Base-by-base conservation (phyloP, 2,329 filamentous ascomycete genomes). In the Scedosporium minutisporum region DNA sequence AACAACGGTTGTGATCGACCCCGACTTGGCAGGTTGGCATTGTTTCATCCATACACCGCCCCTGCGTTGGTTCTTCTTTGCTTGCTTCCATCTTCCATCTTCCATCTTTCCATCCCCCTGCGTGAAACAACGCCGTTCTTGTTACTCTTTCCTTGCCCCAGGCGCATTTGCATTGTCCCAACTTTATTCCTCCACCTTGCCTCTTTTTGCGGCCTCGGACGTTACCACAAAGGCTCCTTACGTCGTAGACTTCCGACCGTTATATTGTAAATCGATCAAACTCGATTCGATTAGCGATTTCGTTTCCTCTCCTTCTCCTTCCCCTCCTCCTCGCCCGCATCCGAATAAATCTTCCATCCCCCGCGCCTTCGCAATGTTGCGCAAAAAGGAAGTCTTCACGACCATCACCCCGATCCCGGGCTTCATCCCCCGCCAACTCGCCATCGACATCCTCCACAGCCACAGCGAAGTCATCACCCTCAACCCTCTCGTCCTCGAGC, bases 391-490 rank as follows among this genome's bases (percentile, higher is more conserved):
- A 65, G 78, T 80, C 27, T 87, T 87, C 72, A 89, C 86, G 27
- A 82, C 87, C 66, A 82, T 89, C 70, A 90, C 87, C 63, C 85
- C 87, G 57, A 88, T 90, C 60, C 87, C 87, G 38, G 78, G 80
- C 69, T 87, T 86, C 73, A 88, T 90, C 66, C 87, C 87, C 18
- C 86, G 87, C 65, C 86, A 89, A 71, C 80, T 90, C 62, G 87
- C 87, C 67, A 81, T 90, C 74, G 87, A 89, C 71, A 87, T 90
- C 71, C 82, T 90, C 63, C 87, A 89, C 71, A 83, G 83, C 66
- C 87, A 89, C 72, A 81, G 82, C 71, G 87, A 90, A 70, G 83
- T 89, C 72, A 89, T 89, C 75, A 86, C 83, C 41, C 75, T 90
- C 65, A 89, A 89, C 68, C 87, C 87, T 3, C 82, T 90, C 59